Evolutionary conservation across 495 filamentous ascomycete species (phyloP).

Genomic region (Penicillium pulvis): DNA sequence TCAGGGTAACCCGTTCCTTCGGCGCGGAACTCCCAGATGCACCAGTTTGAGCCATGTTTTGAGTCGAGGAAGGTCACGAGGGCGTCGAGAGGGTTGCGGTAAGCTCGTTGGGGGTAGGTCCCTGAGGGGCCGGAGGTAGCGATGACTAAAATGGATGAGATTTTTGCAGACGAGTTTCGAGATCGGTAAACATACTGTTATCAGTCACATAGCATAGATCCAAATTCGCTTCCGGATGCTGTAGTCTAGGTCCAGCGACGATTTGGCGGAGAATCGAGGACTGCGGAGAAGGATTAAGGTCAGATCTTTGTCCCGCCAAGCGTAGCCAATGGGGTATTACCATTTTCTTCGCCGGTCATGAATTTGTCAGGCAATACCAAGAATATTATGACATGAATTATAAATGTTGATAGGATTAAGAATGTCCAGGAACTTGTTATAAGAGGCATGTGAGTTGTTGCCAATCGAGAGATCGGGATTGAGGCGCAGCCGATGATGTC

Average conservation of each 20-base stretch:
- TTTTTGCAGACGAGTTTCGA: neutral
- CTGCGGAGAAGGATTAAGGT: conserved; percentile 32
- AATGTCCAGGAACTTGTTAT: neutral
- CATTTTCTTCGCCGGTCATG: conserved; percentile 5
- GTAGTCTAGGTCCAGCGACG: conserved; percentile 76
- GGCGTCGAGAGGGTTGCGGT: conserved; percentile 86
- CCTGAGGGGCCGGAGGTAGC: conserved; percentile 82
- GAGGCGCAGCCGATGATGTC: conserved; percentile 31
- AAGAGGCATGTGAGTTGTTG: neutral
- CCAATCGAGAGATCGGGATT: neutral
- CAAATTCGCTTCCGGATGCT: conserved; percentile 82
- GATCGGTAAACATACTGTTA: conserved; percentile 49
- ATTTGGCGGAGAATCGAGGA: conserved; percentile 70
- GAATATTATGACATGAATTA: conserved; percentile 6
- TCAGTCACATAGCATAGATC: conserved; percentile 96
- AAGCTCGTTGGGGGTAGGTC: conserved; percentile 85
- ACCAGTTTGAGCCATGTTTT: conserved; percentile 81
- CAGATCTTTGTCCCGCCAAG: neutral
- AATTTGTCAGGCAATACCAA: neutral
- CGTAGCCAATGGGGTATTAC: neutral
- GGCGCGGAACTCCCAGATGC: conserved; percentile 95
- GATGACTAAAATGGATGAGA: conserved; percentile 49
- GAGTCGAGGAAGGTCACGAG: conserved; percentile 84
- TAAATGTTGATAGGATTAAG: neutral
- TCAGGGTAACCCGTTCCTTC: conserved; percentile 97